These are phyloP conservation scores for Posidonia oceanica DNA, from an alignment of 116 monocot species.

Conservation along the genomic window DNA sequence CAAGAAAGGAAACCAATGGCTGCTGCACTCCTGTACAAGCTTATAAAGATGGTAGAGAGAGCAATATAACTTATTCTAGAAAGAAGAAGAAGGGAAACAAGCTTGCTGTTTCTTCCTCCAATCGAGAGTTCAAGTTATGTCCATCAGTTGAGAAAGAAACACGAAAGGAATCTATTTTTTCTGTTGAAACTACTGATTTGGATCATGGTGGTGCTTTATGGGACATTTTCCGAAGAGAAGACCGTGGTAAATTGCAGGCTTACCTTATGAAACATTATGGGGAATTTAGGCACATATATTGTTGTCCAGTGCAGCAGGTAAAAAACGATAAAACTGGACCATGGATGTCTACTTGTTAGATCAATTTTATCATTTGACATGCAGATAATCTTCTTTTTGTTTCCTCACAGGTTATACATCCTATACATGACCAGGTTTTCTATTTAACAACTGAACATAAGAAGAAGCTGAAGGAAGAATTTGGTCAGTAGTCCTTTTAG, in stretches of 20 bases:
- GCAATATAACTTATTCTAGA: neutral
- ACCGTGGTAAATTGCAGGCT: conserved; percentile 50
- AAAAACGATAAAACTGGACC: neutral
- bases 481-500: conserved; percentile 30
- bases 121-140: neutral
- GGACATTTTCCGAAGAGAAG: conserved; percentile 93
- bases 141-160: neutral
- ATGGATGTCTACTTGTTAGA: neutral
- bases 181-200: neutral
- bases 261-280: conserved; percentile 54
- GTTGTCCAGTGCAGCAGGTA: conserved; percentile 50
- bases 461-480: conserved; percentile 78
- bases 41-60: neutral
- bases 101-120: neutral
- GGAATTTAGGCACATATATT: conserved; percentile 65
- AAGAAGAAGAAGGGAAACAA: neutral
- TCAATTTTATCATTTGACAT: neutral
- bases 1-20: neutral
- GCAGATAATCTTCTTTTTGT: neutral
- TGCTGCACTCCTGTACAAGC: neutral
- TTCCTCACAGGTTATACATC: conserved; percentile 53
- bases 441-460: conserved; percentile 81
- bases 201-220: conserved; percentile 63
- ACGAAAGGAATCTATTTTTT: neutral
- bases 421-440: conserved; percentile 83